A percentile compares a stretch with the other conserved stretches of the same genome.
These are phyloP conservation scores for Dendrobium catenatum DNA, from an alignment of 106 monocot genomes.

Conservation along the genomic window DNA sequence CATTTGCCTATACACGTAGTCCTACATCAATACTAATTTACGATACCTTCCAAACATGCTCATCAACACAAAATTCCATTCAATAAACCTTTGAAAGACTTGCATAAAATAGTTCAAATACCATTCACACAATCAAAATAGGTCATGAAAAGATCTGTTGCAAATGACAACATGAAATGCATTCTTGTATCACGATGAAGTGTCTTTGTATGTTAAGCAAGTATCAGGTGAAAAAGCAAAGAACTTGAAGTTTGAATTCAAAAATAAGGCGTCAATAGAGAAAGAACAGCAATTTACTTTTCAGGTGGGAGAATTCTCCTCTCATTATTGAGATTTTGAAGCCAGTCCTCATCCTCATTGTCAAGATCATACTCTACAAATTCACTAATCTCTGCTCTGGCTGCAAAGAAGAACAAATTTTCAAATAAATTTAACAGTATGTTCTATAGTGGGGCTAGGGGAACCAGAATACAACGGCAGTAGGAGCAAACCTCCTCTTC, in stretches of 20 bases:
- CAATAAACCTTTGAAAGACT: background rate
- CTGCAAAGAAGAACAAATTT: slow-evolving; percentile 32
- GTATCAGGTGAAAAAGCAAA: background rate
- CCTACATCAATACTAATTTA: background rate
- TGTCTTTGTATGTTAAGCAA: background rate
- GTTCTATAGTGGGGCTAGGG: background rate
- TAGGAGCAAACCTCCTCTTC: slow-evolving; percentile 74
- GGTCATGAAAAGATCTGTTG: background rate
- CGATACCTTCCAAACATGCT: background rate
- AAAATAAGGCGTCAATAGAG: background rate
- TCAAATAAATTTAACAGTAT: background rate
- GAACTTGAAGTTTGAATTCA: background rate
- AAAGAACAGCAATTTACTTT: slow-evolving; percentile 41
- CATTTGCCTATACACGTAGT: no score
- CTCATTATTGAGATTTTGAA: slow-evolving; percentile 78
- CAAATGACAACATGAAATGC: background rate
- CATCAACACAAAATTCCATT: background rate
- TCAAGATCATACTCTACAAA: slow-evolving; percentile 98
- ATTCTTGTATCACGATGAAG: background rate
- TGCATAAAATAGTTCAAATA: background rate
- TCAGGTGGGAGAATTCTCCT: slow-evolving; percentile 69
- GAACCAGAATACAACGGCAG: background rate
- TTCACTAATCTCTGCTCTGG: slow-evolving; percentile 86
- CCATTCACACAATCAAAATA: background rate
- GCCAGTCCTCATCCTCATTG: slow-evolving; percentile 96